Base-by-base conservation (phyloP, 164 flowering plant species). In the Houttuynia cordata region DNA sequence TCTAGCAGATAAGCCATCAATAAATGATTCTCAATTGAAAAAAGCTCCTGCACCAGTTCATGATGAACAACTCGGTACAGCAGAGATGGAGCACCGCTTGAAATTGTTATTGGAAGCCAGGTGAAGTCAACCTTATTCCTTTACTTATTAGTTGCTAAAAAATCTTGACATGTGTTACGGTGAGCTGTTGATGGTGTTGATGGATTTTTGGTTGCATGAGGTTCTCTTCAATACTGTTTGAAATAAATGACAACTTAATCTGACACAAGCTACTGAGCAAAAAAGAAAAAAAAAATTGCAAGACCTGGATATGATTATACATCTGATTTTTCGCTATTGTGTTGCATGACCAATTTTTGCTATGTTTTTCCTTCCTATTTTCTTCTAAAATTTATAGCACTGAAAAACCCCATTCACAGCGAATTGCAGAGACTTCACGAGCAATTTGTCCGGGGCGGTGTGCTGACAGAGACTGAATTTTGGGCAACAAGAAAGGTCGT, bases 401-500 rank as follows among this genome's bases (percentile, higher is more conserved):
- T 66, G 63, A 68, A 62, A 56, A 10, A 54, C 68, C 54, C 52
- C 53, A 41, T 60, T 68, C 61, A 45, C 86, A 93, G 96, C 53
- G 96, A 94, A 75, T 71, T 94, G 85, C 91, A 81, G 87, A 86
- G 77, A 70, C 88, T 94, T 73, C 97, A 93, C 72, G 81, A 76
- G 79, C 86, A 86, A 75, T 83, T 90, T 72, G 97, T 94, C 58
- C 60, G 72, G 21, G 71, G 82, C 72, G 83, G 83, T 51, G 71
- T 86, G 42, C 68, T 94, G 80, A 78, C 96, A 62, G 96, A 94
- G 70, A 79, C 87, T 60, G 99, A 93, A 70, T 93, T 93, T 69
- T 93, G 99, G 99, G 94, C 96, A 6, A 74, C 95, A 60, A 85
- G 95, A 71, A 88, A 86, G 91, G 99, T 89, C 56, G 24, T 62